Percentiles rank a stretch among this genome's conserved stretches.
Conservation (phyloP, 1,284 basidiomycete species). For the Pseudozyma sp. region DNA sequence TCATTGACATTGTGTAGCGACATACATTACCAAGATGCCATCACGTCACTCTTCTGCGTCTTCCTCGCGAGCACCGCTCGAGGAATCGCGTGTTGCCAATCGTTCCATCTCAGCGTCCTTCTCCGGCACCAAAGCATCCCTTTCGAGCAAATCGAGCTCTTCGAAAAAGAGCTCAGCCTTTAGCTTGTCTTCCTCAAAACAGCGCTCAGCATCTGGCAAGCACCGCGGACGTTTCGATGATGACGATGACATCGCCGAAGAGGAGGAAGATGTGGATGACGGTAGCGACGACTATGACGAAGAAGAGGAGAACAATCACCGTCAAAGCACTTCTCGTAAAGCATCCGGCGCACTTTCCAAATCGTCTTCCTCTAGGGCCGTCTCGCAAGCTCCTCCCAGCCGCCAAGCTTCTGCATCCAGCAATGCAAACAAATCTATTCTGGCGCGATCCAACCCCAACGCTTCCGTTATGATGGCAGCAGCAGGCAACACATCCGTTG, state of each 20-base stretch:
- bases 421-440: slow-evolving; percentile 43
- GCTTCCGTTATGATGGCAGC: slow-evolving; percentile 38
- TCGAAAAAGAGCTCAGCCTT: slow-evolving; percentile 26
- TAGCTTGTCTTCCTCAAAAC: slow-evolving; percentile 31
- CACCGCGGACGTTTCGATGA: slow-evolving; percentile 48
- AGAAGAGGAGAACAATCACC: slow-evolving; percentile 22
- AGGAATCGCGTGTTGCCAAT: slow-evolving; percentile 42
- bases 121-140: slow-evolving; percentile 43
- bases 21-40: slow-evolving; percentile 21
- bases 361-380: slow-evolving; percentile 14
- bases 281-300: slow-evolving; percentile 37
- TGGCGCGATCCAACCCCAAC: slow-evolving; percentile 43
- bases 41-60: slow-evolving; percentile 35
- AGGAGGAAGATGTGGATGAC: slow-evolving; percentile 26
- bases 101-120: slow-evolving; percentile 51
- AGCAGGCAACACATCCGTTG: slow-evolving; percentile 34
- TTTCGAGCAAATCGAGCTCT: slow-evolving; percentile 26
- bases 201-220: slow-evolving; percentile 39
- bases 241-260: slow-evolving; percentile 44
- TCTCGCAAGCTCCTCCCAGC: slow-evolving; percentile 26
- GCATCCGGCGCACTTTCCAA: slow-evolving; percentile 21
- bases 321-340: slow-evolving; percentile 19
- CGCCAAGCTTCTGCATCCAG: slow-evolving; percentile 37
- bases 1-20: neutral
- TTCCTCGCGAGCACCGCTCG: slow-evolving; percentile 37